Base-by-base conservation (phyloP, 1,284 basidiomycete species). In the Pyrrhoderma noxium region DNA sequence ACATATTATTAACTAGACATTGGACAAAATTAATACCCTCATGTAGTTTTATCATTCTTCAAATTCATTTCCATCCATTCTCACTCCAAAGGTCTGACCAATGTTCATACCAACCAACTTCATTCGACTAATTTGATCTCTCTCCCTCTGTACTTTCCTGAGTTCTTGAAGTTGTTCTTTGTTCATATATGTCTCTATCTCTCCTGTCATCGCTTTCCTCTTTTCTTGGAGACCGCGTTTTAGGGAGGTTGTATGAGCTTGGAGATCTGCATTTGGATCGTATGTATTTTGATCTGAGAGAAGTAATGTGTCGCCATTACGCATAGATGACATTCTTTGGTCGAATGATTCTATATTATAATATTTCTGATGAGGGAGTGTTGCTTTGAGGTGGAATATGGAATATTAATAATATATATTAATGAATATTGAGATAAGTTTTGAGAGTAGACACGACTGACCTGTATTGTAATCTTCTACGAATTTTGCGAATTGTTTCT, bases 381-480 rank as follows among this genome's bases (percentile, higher is more conserved):
- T 93, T 8, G 90, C 89, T 90, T 57, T 8, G 51, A 18, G n/a
- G 16, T 19, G 19, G 39, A 48, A 47, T 40, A 36, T 55, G 40
- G 27, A 35, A 22, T n/a, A n/a, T 19, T 16, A 36, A 36, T 1
- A 3, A 21, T 3, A 39, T 25, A 16, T 11, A n/a, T 38, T 36
- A 18, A 18, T 13, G 46, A 36, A 51, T 55, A 43, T 45, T 51
- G 25, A n/a, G 9, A 44, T 18, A 9, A 37, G 34, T 34, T 34
- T 35, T 7, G 31, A 46, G 37, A 37, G 36, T 23, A 16, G 42
- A 14, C 3, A 35, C 37, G 45, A 62, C 72, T 51, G 54, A 83
- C 89, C 88, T 18, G 92, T 94, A 61, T 94, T 94, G 65, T 76
- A 94, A 63, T 93, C 92, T 65, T 94, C 92, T 8, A 80, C 74